A percentile compares a stretch with the other conserved stretches of the same genome.
These are phyloP conservation scores for Bacterosira constricta DNA, from an alignment of 108 stramenopile species.

Conservation along the genomic window DNA sequence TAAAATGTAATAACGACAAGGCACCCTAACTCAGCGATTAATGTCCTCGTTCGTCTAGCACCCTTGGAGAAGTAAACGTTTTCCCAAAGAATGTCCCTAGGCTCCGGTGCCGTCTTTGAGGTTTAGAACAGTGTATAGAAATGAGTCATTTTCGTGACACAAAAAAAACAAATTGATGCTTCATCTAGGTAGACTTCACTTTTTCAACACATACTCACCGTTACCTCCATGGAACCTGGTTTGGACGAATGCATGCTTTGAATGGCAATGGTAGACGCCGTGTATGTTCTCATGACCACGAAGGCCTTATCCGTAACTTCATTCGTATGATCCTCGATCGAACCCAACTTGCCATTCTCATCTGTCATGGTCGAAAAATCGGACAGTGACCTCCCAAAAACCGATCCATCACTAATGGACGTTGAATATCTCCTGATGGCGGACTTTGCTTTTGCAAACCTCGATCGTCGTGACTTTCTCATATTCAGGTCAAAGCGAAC, in stretches of 20 bases:
- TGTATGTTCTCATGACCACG: constrained; percentile 89
- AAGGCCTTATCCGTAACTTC: constrained; percentile 94
- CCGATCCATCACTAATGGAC: constrained; percentile 59
- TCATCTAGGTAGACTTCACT: too few species aligned
- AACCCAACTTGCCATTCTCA: constrained; percentile 32
- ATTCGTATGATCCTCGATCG: constrained; percentile 86
- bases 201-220: too few species aligned
- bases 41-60: constrained; percentile 71
- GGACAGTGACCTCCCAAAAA: constrained; percentile 70
- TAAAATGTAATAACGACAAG: constrained; percentile 83
- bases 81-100: constrained; percentile 84
- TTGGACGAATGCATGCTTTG: constrained; percentile 90
- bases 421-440: constrained; percentile 74
- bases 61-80: constrained; percentile 88
- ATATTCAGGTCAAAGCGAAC: background rate
- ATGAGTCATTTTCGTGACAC: too few species aligned
- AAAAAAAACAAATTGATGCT: too few species aligned
- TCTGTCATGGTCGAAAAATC: constrained; percentile 46
- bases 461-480: background rate
- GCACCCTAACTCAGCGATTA: constrained; percentile 79
- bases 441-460: constrained; percentile 62
- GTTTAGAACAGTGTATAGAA: too few species aligned
- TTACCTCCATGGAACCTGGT: constrained; percentile 87
- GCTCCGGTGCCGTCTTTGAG: constrained; percentile 92
- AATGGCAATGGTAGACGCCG: constrained; percentile 90